phyloP scores from a whole-genome alignment of 257 asterid species.

The Capsicum baccatum region DNA sequence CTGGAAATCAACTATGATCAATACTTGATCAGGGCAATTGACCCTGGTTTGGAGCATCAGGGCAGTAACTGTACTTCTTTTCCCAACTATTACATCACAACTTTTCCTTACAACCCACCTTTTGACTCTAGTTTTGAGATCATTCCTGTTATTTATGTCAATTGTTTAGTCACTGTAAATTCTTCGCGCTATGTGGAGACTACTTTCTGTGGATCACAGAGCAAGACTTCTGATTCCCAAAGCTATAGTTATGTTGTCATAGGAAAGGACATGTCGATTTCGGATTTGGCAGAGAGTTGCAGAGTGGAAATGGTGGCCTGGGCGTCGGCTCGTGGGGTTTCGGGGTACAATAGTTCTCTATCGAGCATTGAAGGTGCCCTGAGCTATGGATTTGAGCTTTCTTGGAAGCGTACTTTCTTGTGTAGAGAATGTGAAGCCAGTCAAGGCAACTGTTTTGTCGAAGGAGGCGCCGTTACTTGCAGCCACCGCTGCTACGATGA shows the following conservation, averaged over 20 bases:
- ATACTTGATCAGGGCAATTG: slow-evolving; percentile 38
- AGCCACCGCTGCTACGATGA: neutral
- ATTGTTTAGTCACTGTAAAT: slow-evolving; percentile 41
- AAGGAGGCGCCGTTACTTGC: slow-evolving; percentile 32
- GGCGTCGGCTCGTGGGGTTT: slow-evolving; percentile 33
- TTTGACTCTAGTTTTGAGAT: neutral
- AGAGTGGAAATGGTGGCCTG: slow-evolving; percentile 38
- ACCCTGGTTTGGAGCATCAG: slow-evolving; percentile 33
- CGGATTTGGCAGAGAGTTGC: slow-evolving; percentile 56
- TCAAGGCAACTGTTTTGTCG: slow-evolving; percentile 33
- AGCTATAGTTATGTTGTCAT: slow-evolving; percentile 44
- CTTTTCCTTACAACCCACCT: neutral
- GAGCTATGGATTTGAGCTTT: slow-evolving; percentile 55
- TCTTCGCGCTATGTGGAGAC: slow-evolving; percentile 44
- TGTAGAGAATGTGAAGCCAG: slow-evolving; percentile 42
- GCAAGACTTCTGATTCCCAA: neutral
- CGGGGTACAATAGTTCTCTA: slow-evolving; percentile 29
- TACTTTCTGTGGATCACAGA: slow-evolving; percentile 45
- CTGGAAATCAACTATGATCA: slow-evolving; percentile 38
- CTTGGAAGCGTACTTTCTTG: slow-evolving; percentile 32
- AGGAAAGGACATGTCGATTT: slow-evolving; percentile 29
- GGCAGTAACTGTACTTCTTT: slow-evolving; percentile 30
- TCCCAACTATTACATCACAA: neutral
- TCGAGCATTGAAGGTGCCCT: slow-evolving; percentile 39
- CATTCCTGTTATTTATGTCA: slow-evolving; percentile 36